Percentiles rank a stretch among this genome's conserved stretches.
These are phyloP conservation scores for Geranium incanum DNA, from an alignment of 441 rosid species.

Conservation along the genomic window DNA sequence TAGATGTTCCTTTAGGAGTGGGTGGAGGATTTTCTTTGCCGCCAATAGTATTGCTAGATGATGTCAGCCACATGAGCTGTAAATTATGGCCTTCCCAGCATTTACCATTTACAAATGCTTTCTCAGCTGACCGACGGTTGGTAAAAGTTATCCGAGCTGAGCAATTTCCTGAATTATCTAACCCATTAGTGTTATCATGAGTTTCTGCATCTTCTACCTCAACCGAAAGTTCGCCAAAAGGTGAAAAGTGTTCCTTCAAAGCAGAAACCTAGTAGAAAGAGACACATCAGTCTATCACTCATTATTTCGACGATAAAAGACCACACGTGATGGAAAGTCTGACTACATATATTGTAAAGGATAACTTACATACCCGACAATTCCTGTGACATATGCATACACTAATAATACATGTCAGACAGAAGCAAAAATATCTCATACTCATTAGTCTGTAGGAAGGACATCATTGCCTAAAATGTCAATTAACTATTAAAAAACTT, in stretches of 20 bases:
- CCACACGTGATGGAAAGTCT: not conserved
- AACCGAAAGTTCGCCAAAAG: conserved; percentile 66
- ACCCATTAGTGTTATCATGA: conserved; percentile 24
- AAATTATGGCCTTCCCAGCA: conserved; percentile 72
- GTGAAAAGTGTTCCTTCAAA: conserved; percentile 68
- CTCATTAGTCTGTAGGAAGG: not conserved
- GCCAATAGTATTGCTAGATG: conserved; percentile 31
- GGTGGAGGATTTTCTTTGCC: conserved; percentile 28
- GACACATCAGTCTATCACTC: conserved; percentile 14
- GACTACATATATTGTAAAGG: not conserved
- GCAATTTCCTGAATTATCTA: conserved; percentile 33
- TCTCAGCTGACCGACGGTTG: conserved; percentile 66
- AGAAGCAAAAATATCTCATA: not conserved
- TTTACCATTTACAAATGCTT: conserved; percentile 72
- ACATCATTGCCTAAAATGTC: not conserved
- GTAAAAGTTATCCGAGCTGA: conserved; percentile 51
- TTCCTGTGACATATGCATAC: not conserved
- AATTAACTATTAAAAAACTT: not conserved
- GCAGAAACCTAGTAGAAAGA: conserved; percentile 43
- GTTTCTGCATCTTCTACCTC: conserved; percentile 58
- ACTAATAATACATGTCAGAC: not conserved
- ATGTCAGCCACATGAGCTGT: conserved; percentile 59
- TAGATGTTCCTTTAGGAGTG: conserved; percentile 26
- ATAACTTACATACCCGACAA: not conserved
- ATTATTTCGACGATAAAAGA: not conserved